Evolutionary conservation across 495 filamentous ascomycete genomes (phyloP), one percentile per base, ranked within the genome.

Genomic region (Neurospora africana): DNA sequence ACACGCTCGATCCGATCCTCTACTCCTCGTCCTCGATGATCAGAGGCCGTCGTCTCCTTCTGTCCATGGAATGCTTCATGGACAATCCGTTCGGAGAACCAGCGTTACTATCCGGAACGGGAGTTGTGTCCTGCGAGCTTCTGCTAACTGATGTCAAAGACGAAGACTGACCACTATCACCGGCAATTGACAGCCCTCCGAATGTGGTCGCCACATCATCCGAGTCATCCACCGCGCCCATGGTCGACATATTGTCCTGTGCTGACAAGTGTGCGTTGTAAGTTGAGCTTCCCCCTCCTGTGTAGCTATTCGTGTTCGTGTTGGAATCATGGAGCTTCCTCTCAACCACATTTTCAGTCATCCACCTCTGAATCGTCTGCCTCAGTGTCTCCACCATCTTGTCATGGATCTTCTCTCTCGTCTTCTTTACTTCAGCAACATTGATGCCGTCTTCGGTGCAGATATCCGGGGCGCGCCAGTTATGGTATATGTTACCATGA

Each of bases 401-500:
- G 2, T 68, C 19, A 17, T 43, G 33, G 5, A 43, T 70, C 1
- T 23, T 4, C 10, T 47, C 6, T 17, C 73, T 70, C 61, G 19
- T 17, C 13, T 61, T 35, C 2, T 4, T n/a, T 8, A 37, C 74
- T 27, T 23, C 67, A 27, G 3, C 10, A 21, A 36, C 68, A 3
- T 70, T 72, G 15, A 36, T 5, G 9, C 36, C 69, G 2, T 70
- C 73, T 1, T 36, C 13, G 1, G 2, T 6, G 9, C 69, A 74
- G 19, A 81, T 72, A 36, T 77, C 79, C 1, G 78, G 78, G 0
- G 76, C 27, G 3, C 76, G 75, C 81, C 81, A 84, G 47, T 80
- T 79, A 68, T 72, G 15, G 70, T 84, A 83, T 33, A 82, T 19
- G 65, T 82, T 84, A 13, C 74, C 41, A 41, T 82, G 81, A 0